phyloP scores from a whole-genome alignment of 2,329 filamentous ascomycete species.

The Microsporum ferrugineum region DNA sequence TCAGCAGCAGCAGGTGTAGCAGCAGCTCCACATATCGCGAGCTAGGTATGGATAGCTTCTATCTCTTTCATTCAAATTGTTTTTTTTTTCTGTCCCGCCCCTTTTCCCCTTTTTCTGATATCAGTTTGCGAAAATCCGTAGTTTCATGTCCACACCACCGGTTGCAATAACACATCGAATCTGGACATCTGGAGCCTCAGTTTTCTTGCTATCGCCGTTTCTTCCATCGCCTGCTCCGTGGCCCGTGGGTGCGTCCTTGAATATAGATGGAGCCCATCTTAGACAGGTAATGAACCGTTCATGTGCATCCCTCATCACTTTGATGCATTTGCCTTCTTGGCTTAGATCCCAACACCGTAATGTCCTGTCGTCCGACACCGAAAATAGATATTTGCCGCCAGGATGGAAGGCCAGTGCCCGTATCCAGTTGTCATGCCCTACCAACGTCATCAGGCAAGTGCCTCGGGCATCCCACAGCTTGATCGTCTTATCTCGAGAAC shows the following conservation, averaged over 20 bases:
- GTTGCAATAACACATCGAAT: constrained; percentile 78
- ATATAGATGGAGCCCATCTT: constrained; percentile 70
- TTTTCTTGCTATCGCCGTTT: constrained; percentile 8
- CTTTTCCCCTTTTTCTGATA: neutral
- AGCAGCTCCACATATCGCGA: neutral
- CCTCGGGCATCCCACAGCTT: constrained; percentile 79
- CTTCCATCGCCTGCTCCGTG: constrained; percentile 13
- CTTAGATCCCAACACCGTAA: constrained; percentile 86
- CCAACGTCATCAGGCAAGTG: constrained; percentile 68
- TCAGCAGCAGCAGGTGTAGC: neutral
- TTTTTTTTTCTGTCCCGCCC: neutral
- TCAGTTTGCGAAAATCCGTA: constrained; percentile 58
- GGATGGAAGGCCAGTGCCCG: constrained; percentile 79
- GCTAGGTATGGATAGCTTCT: neutral
- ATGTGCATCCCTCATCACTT: constrained; percentile 64
- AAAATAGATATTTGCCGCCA: constrained; percentile 79
- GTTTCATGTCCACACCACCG: constrained; percentile 69
- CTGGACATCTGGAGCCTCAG: constrained; percentile 31
- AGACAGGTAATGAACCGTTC: constrained; percentile 77
- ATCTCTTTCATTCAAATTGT: neutral
- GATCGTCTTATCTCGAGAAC: constrained; percentile 81
- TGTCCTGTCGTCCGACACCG: constrained; percentile 80
- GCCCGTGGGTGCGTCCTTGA: constrained; percentile 35
- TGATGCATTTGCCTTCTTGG: constrained; percentile 84
- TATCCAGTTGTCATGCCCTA: constrained; percentile 92